Evolutionary conservation across 2,329 filamentous ascomycete genomes (phyloP).

Genomic region (Colletotrichum magnum): DNA sequence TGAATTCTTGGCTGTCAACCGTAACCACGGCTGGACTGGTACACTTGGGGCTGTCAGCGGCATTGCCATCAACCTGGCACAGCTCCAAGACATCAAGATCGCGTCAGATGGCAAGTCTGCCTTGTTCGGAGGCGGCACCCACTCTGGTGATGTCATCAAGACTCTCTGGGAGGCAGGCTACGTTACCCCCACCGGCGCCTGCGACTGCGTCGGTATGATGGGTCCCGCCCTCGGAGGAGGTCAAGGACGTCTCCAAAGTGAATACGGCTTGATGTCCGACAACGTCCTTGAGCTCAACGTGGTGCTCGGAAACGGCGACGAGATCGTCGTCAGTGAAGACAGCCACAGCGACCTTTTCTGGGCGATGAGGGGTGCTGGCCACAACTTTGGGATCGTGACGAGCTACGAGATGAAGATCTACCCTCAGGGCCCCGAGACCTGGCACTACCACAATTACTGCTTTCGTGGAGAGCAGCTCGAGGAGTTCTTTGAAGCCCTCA

Average conservation of each 20-base stretch:
- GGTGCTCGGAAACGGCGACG: conserved; percentile 63
- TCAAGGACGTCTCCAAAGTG: conserved; percentile 67
- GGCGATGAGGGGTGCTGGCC: conserved; percentile 69
- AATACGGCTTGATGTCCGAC: conserved; percentile 66
- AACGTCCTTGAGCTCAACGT: conserved; percentile 65
- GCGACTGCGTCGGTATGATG: conserved; percentile 64
- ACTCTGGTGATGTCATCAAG: not conserved
- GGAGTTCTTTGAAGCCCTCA: conserved; percentile 42
- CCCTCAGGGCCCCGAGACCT: conserved; percentile 42
- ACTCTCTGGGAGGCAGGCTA: conserved; percentile 36
- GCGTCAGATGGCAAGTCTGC: not conserved
- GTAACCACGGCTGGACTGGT: conserved; percentile 42
- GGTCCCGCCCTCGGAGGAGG: conserved; percentile 70
- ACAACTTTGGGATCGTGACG: conserved; percentile 72
- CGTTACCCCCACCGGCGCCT: conserved; percentile 56
- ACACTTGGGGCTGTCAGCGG: conserved; percentile 43
- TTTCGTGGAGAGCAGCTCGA: conserved; percentile 43
- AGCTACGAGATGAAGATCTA: conserved; percentile 56
- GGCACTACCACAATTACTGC: conserved; percentile 45
- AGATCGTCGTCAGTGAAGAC: conserved; percentile 50
- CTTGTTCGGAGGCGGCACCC: conserved; percentile 2
- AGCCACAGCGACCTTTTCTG: conserved; percentile 66
- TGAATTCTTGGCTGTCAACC: conserved; percentile 42
- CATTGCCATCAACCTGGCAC: conserved; percentile 43
- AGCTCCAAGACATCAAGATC: conserved; percentile 38